Base-by-base conservation (phyloP, 306 rosid genomes). In the Oxytropis ochrocephala region DNA sequence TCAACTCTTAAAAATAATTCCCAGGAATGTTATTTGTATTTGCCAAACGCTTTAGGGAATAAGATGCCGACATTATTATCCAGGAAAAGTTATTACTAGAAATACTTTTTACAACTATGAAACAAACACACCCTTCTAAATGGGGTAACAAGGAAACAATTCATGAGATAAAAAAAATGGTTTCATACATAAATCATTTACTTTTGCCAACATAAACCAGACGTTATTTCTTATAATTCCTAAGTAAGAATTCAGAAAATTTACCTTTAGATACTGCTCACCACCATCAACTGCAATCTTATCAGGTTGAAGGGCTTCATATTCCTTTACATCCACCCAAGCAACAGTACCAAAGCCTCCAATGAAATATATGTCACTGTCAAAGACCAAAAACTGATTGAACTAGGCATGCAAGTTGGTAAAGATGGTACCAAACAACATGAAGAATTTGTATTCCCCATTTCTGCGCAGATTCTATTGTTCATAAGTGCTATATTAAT, bases 331-430 rank as follows among this genome's bases (percentile, higher is more conserved):
- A 75, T 91, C 91, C 72, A 91, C 92, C 99, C 99, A 95, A 62
- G 99, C 99, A 59, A 95, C 99, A 80, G 99, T 95, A 38, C 99
- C 99, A 78, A 95, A 95, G 57, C 99, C 99, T 69, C 99, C 99
- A 67, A 95, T 95, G 86, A 95, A 95, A 84, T 95, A 95, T 70
- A 95, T 85, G 87, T 95, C 99, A 75, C 99, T 95, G 87, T 11
- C 55, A 86, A 64, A 29, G 49, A 64, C 8, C 12, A 87, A 69
- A 29, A 32, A 69, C 10, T 48, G n/a, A 77, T 64, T 69, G 44
- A 58, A 30, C 27, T 17, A 81, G 48, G 38, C 4, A 30, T 69
- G 74, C 43, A 63, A 77, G 68, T 42, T 76, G 11, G 32, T 64
- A 52, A 48, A 39, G 16, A 75, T 27, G 4, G 62, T 12, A 46